Evolutionary conservation across 202 grass and related monocot species (phyloP).

Genomic region (Carex sylvatica): DNA sequence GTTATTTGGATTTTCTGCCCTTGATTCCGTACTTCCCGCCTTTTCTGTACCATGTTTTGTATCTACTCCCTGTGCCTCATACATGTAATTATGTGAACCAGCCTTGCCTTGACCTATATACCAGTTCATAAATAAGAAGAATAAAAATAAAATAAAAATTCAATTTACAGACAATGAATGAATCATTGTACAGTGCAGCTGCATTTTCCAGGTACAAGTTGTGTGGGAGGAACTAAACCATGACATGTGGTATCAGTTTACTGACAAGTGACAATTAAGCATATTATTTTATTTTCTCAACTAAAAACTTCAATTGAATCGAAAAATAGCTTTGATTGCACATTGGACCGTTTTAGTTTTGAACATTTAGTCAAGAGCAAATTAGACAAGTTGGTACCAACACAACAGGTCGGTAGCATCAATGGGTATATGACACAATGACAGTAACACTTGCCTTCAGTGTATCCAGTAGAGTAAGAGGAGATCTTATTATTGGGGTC

Average conservation of each 20-base stretch:
- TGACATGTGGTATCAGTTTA: not conserved
- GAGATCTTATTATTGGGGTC: constrained; percentile 39
- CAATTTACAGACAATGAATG: no score
- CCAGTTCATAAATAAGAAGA: constrained; percentile 10
- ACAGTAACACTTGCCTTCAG: constrained; percentile 45
- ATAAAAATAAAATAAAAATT: not conserved
- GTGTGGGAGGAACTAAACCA: not conserved
- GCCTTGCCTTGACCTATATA: constrained; percentile 48
- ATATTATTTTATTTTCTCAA: not conserved
- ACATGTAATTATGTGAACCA: constrained; percentile 45
- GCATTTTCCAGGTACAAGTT: not conserved
- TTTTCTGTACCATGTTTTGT: constrained; percentile 61
- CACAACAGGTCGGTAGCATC: not conserved
- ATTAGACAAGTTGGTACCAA: not conserved
- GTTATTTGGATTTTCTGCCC: constrained; percentile 32
- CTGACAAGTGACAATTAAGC: not conserved
- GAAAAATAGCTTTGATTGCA: no score
- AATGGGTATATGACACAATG: not conserved
- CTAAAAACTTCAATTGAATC: not conserved
- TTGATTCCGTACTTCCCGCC: constrained; percentile 45
- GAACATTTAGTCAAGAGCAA: not conserved
- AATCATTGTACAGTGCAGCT: constrained; percentile 9
- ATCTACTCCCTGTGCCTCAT: constrained; percentile 58
- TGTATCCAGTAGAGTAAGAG: constrained; percentile 42
- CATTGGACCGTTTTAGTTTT: no score